A percentile compares a stretch with the other conserved stretches of the same genome.
Conservation (phyloP, 1,284 basidiomycete genomes). For the Trichosporon ovoides region DNA sequence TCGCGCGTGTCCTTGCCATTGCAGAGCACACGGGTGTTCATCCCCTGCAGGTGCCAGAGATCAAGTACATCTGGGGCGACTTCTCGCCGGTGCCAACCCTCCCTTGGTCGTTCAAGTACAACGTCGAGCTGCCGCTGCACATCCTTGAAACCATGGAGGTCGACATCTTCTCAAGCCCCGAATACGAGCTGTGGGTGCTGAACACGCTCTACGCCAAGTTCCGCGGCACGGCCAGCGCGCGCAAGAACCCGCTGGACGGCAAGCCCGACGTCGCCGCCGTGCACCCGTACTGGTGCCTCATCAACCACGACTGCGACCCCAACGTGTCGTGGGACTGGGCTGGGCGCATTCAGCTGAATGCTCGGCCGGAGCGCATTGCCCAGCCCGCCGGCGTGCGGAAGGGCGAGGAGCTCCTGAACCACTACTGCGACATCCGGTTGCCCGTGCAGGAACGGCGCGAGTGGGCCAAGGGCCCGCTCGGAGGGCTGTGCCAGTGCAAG, state of each 20-base stretch:
- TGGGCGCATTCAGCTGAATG: conserved; percentile 9
- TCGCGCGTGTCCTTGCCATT: conserved; percentile 17
- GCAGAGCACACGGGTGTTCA: conserved; percentile 9
- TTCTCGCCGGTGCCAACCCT: conserved; percentile 11
- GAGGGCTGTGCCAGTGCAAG: conserved; percentile 14
- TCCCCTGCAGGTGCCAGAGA: conserved; percentile 17
- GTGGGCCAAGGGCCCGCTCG: conserved; percentile 17
- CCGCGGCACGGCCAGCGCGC: conserved; percentile 16
- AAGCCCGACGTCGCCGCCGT: conserved; percentile 18
- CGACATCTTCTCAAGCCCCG: conserved; percentile 12
- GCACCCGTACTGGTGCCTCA: conserved; percentile 20
- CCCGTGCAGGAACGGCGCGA: conserved; percentile 15
- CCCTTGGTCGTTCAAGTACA: conserved; percentile 18
- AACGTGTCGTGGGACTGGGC: conserved; percentile 21
- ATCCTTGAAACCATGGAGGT: conserved; percentile 18
- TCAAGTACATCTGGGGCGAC: conserved; percentile 21
- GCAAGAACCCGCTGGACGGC: conserved; percentile 14
- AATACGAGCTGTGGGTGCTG: conserved; percentile 16
- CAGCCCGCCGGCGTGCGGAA: conserved; percentile 1
- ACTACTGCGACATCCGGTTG: conserved; percentile 18
- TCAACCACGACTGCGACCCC: conserved; percentile 21
- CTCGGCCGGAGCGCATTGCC: conserved; percentile 5
- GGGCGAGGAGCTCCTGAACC: conserved; percentile 17
- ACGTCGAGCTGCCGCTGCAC: conserved; percentile 15
- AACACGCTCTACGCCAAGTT: conserved; percentile 21